Evolutionary conservation across 1,139 yeast genomes (phyloP), one percentile per base, ranked within the genome.

Genomic region (Suhomyces terraborum): DNA sequence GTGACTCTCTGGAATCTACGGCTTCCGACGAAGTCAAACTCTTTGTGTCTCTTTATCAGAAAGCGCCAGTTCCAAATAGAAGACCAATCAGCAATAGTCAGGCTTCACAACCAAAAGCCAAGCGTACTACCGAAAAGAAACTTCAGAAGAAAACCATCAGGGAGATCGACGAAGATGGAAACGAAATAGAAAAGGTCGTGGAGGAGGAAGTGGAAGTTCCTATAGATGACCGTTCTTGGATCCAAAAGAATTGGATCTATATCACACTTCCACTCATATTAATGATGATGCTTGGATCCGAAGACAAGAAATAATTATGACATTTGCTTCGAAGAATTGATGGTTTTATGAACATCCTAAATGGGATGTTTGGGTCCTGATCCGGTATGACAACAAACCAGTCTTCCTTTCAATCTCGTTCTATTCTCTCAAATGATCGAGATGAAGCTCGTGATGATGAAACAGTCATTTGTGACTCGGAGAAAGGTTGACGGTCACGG

Each of bases 201-300:
- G 66, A 61, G 45, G 55, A 59, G 45, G 58, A 48, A 40, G 46
- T 55, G n/a, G 55, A 47, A 36, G 49, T 56, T 6, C 69, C 56
- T 19, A 63, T 53, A 5, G 68, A 61, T 38, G 66, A 69, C 20
- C 65, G 76, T 40, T 71, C 80, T 2, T 78, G 75, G 64, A 60
- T 78, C 19, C 81, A 77, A 50, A 71, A 71, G 57, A 69, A 79
- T 54, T 78, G 83, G 83, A 62, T 74, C 63, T 77, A 75, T 52
- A 47, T 73, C 19, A 73, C 69, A 2, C 67, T 71, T 9, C 77
- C 79, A 13, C 34, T 47, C 16, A 22, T 51, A 13, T 34, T 51
- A 23, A 47, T 67, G 46, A 49, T 65, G 41, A 40, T 64, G 30
- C 42, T 58, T 23, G 66, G 62, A 8, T 66, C 60, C 18, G 58